Conservation (phyloP, 2,329 filamentous ascomycete genomes). For the Lachnellula cervina region DNA sequence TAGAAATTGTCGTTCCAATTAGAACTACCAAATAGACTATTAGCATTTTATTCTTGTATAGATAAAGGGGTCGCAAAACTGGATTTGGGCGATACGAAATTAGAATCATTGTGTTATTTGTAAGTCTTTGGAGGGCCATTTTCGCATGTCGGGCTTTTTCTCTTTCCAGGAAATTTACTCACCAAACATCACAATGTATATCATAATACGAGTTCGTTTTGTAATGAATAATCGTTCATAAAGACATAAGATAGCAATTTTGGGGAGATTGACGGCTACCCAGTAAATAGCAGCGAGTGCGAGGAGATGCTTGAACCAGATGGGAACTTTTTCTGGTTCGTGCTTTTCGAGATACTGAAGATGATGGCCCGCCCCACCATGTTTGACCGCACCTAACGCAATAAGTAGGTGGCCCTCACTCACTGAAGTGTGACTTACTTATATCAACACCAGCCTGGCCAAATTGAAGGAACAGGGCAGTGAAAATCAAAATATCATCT, state of each 20-base stretch:
- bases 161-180: too few relatives aligned
- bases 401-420: neutral
- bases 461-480: neutral
- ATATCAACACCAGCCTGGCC: neutral
- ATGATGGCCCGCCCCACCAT: neutral
- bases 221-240: neutral
- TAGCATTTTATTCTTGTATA: neutral
- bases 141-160: too few relatives aligned
- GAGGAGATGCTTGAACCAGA: neutral
- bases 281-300: neutral
- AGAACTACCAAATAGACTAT: neutral
- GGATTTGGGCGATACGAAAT: too few relatives aligned
- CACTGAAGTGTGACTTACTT: neutral
- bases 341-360: neutral
- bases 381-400: neutral
- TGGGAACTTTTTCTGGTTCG: neutral
- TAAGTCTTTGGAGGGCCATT: too few relatives aligned
- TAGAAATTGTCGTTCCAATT: too few relatives aligned
- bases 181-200: neutral
- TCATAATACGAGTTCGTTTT: neutral
- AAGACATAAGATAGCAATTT: neutral
- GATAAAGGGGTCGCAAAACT: too few relatives aligned
- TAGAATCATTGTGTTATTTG: too few relatives aligned
- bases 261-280: neutral
- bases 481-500: neutral